Evolutionary conservation across 148 eudicot species (phyloP).

Genomic region (Chenopodium formosanum): DNA sequence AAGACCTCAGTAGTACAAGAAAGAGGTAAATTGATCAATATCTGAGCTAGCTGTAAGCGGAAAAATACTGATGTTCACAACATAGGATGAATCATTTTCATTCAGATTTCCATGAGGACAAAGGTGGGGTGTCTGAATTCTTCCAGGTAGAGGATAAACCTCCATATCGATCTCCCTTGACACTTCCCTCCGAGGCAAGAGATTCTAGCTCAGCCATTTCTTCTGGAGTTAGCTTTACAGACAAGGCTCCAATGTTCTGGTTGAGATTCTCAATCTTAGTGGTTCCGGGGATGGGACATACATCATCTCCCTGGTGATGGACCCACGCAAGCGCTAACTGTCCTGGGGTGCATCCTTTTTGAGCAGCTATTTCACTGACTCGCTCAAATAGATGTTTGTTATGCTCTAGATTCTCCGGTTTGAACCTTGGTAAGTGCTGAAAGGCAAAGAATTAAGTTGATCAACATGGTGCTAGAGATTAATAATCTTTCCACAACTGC

Average conservation of each 20-base stretch:
- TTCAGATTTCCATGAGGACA: constrained; percentile 38
- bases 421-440: constrained; percentile 39
- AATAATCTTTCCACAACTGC: neutral
- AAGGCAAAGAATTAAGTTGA: neutral
- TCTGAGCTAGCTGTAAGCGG: neutral
- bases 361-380: constrained; percentile 34
- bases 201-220: constrained; percentile 44
- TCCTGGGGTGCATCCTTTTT: constrained; percentile 43
- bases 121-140: constrained; percentile 39
- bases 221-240: constrained; percentile 39
- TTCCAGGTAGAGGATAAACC: constrained; percentile 17
- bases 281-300: constrained; percentile 47
- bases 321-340: constrained; percentile 53
- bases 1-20: neutral
- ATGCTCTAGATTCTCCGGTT: constrained; percentile 40
- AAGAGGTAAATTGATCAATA: neutral
- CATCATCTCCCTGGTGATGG: constrained; percentile 42
- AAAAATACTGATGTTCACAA: neutral
- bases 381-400: constrained; percentile 39
- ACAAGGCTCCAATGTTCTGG: constrained; percentile 38
- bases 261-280: constrained; percentile 44
- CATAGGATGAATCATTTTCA: constrained; percentile 6
- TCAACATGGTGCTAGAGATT: neutral
- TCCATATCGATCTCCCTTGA: constrained; percentile 37
- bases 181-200: constrained; percentile 28